These are phyloP conservation scores for Bipolaris bicolor DNA, from an alignment of 2,329 filamentous ascomycete species.

Conservation along the genomic window DNA sequence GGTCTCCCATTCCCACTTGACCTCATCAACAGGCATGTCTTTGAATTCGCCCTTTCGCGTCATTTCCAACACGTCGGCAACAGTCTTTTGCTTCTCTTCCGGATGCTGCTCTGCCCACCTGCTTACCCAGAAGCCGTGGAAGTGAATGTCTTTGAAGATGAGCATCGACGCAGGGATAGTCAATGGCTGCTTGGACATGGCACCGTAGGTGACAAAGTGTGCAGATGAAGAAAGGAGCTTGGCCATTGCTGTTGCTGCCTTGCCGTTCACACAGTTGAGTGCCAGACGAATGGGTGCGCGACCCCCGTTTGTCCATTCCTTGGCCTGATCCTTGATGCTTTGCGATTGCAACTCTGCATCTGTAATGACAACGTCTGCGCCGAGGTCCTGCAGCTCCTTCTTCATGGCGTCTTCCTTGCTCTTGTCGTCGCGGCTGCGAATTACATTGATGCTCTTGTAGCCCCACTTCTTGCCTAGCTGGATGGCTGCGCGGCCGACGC, in stretches of 20 bases:
- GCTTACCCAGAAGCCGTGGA: constrained; percentile 94
- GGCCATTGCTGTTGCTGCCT: constrained; percentile 78
- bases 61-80: constrained; percentile 82
- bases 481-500: constrained; percentile 88
- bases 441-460: constrained; percentile 85
- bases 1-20: constrained; percentile 84
- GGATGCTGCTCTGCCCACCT: constrained; percentile 81
- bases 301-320: constrained; percentile 72
- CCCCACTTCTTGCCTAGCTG: constrained; percentile 88
- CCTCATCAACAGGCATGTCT: constrained; percentile 81
- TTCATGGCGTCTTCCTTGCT: constrained; percentile 71
- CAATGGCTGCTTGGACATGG: constrained; percentile 89
- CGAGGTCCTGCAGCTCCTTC: constrained; percentile 64
- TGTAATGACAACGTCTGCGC: constrained; percentile 68
- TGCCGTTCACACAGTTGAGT: constrained; percentile 93
- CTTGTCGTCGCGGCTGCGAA: constrained; percentile 76
- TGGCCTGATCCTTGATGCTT: constrained; percentile 67
- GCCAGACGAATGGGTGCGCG: constrained; percentile 76
- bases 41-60: constrained; percentile 77
- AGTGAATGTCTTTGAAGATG: constrained; percentile 91
- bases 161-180: constrained; percentile 79
- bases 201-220: constrained; percentile 90
- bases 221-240: constrained; percentile 71
- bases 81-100: constrained; percentile 75
- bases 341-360: constrained; percentile 65